Evolutionary conservation across 371 early-diverging fungal species (phyloP), one percentile per base, ranked within the genome.

Genomic region (Rhizopus stolonifer): DNA sequence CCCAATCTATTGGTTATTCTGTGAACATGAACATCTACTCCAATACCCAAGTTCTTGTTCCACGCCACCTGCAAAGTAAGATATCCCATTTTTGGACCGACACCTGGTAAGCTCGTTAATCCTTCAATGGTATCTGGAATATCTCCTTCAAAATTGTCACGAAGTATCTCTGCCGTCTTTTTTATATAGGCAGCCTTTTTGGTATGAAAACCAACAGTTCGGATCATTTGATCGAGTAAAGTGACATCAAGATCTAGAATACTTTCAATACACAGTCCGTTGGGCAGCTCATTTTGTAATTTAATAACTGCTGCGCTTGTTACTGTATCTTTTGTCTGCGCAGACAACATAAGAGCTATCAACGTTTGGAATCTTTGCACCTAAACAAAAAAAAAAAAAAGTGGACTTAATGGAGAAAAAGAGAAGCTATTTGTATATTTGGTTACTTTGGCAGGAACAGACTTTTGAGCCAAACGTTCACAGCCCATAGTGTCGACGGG

Each of bases 1-100:
- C 93, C 92, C 21, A 99, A 72, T 13, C 96, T 82, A 54, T 97
- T 93, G 19, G 85, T 58, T 29, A 99, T 98, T 31, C 99, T 85
- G 72, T 97, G 95, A 9, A 99, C 98, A 73, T 99, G 99, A 0
- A 91, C 91, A 72, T 99, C 99, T n/a, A 99, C 99, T 10, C 98
- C 96, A 69, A 99, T 98, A 1, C 99, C 99, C 11, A 80, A 64
- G 56, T 87, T 90, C 49, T 79, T 88, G 51, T 88, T 80, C 96
- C 96, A 96, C 14, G 93, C 95, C 17, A 64, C 66, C 49, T 95
- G 94, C 60, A 97, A 72, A 0, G 91, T 80, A 58, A 96, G 55
- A 53, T 90, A 90, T 0, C 34, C 87, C 95, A 99, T 99, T 63
- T 99, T 99, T 2, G 96, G 96, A 1, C 99, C 98, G n/a, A 99